Evolutionary conservation across 2,329 filamentous ascomycete genomes (phyloP), one percentile per base, ranked within the genome.

Genomic region (Alternaria novae-zelandiae): DNA sequence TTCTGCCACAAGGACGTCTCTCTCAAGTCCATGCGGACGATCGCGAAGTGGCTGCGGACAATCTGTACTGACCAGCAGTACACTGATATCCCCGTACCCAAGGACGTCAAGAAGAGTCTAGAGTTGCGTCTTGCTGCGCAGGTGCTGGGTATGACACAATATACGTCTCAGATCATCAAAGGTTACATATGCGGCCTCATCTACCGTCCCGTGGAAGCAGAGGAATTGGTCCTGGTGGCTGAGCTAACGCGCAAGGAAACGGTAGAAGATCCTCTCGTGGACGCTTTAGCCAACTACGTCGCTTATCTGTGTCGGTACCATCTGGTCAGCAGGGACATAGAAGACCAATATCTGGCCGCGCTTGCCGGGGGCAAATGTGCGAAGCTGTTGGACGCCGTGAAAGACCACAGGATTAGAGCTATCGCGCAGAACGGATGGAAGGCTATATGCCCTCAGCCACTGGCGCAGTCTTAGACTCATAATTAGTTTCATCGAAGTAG

Each of bases 121-220:
- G 30, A 58, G 26, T 41, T 66, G 3, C 61, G 57, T 12, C 57
- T 61, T 7, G 56, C 64, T 11, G 57, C 46, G 5, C 47, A 50
- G 17, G 53, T 20, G 3, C 36, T 66, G 10, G 57, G 61, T 1
- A 66, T 64, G 64, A 26, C 57, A 8, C 45, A 54, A 5, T 66
- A 64, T 13, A 51, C 58, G n/a, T 41, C 26, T 12, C 51, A 61
- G n/a, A 47, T 64, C 17, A 53, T 56, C 4, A 32, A 25, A 12
- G 4, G 28, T 12, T 64, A 61, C 23, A 20, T 58, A 10, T 21
- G 26, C 6, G 36, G 36, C 6, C 17, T 66, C 17, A 13, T 9
- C 9, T 5, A 10, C 7, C 64, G 55, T 30, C 9, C 54, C 10
- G 44, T 57, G 6, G 15, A 23, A 3, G 23, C 21, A 3, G 1